Evolutionary conservation across 208 protist genomes (phyloP).

Genomic region (Crithidia sp.): DNA sequence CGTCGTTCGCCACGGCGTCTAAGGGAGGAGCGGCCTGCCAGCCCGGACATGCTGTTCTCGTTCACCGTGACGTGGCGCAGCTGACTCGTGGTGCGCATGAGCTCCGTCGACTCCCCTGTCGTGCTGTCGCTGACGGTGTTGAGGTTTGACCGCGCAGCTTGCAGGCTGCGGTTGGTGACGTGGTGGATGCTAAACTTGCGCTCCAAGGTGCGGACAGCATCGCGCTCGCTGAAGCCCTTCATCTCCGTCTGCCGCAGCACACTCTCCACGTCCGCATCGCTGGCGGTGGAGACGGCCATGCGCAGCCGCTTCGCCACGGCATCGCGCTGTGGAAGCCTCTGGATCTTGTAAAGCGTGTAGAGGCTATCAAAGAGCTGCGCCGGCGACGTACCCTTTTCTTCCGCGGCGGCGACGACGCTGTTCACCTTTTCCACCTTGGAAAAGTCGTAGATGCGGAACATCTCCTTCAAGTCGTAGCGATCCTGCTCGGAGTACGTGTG

Average conservation of each 20-base stretch:
- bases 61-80: slow-evolving; percentile 20
- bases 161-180: slow-evolving; percentile 1
- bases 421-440: slow-evolving; percentile 50
- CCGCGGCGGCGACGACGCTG: slow-evolving; percentile 21
- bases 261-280: slow-evolving; percentile 41
- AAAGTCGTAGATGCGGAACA: slow-evolving; percentile 65
- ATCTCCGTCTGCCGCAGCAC: slow-evolving; percentile 51
- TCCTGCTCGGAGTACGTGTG: slow-evolving; percentile 39
- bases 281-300: slow-evolving; percentile 41
- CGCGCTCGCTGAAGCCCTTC: slow-evolving; percentile 40
- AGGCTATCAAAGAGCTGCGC: slow-evolving; percentile 46
- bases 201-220: slow-evolving; percentile 43
- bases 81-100: slow-evolving; percentile 10
- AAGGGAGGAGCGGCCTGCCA: neutral
- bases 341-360: slow-evolving; percentile 43
- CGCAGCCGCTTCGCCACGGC: slow-evolving; percentile 30
- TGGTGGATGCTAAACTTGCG: slow-evolving; percentile 21
- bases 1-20: neutral
- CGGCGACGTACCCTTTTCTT: slow-evolving; percentile 27
- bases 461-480: slow-evolving; percentile 46
- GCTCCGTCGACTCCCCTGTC: slow-evolving; percentile 1
- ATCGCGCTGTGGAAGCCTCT: slow-evolving; percentile 45
- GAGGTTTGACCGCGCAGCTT: neutral
- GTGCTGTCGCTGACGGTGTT: neutral
- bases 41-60: neutral